phyloP scores from a whole-genome alignment of 108 stramenopile genomes.

The Fistulifera pelliculosa region DNA sequence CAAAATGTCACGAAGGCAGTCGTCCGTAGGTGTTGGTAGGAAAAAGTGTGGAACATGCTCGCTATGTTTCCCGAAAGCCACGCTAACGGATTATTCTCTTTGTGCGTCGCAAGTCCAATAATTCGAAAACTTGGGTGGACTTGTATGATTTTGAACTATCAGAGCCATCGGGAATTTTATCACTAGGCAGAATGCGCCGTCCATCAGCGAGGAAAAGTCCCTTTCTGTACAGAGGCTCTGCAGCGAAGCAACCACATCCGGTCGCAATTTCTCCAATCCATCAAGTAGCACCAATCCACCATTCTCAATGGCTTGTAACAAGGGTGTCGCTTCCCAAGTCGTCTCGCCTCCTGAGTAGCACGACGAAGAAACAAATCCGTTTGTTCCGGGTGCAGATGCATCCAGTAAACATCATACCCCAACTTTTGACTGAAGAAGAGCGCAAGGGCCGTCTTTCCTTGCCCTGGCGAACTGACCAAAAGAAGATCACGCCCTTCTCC shows the following conservation, averaged over 20 bases:
- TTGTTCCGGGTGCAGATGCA: conserved; percentile 67
- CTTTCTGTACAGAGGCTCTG: conserved; percentile 26
- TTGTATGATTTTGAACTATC: conserved; percentile 6
- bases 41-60: conserved; percentile 24
- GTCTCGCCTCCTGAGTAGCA: conserved; percentile 59
- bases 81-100: background rate
- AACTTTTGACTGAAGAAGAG: conserved; percentile 7
- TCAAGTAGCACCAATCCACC: conserved; percentile 63
- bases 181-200: conserved; percentile 44
- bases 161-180: conserved; percentile 2
- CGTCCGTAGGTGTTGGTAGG: conserved; percentile 11
- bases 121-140: background rate
- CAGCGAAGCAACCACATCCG: conserved; percentile 47
- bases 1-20: conserved; percentile 19
- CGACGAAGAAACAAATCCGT: conserved; percentile 72
- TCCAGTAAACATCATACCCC: conserved; percentile 43
- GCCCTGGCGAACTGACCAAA: conserved; percentile 60
- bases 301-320: conserved; percentile 51
- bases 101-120: conserved; percentile 7
- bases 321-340: conserved; percentile 64
- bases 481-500: conserved; percentile 41
- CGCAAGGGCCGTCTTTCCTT: conserved; percentile 49
- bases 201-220: conserved; percentile 17
- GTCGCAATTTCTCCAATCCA: conserved; percentile 67
- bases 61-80: conserved; percentile 17